phyloP scores from a whole-genome alignment of 345 rosid species.

The Luvunga scandens region DNA sequence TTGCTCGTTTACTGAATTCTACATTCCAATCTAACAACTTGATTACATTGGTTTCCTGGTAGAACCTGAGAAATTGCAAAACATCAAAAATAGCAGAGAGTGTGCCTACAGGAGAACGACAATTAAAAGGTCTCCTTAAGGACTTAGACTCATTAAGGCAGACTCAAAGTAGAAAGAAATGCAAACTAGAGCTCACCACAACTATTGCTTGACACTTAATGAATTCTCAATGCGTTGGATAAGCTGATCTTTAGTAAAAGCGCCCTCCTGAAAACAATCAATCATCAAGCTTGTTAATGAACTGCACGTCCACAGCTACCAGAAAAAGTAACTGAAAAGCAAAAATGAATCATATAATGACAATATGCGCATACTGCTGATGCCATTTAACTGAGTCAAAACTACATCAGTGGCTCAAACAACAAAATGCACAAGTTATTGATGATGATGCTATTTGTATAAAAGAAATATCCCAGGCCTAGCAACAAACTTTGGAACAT shows the following conservation, averaged over 20 bases:
- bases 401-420: neutral
- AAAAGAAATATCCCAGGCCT: neutral
- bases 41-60: neutral
- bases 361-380: neutral
- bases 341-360: neutral
- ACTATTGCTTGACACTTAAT: slow-evolving; percentile 58
- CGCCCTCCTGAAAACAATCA: slow-evolving; percentile 62
- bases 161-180: neutral
- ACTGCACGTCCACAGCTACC: neutral
- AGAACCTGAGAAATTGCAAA: slow-evolving; percentile 5
- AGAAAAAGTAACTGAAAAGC: neutral
- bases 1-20: neutral
- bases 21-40: slow-evolving; percentile 4
- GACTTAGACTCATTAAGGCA: neutral
- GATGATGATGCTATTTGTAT: neutral
- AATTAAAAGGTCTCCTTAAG: neutral
- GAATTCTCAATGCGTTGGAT: slow-evolving; percentile 67
- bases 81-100: neutral
- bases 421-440: neutral
- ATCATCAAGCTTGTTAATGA: neutral
- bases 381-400: neutral
- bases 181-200: slow-evolving; percentile 12
- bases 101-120: neutral
- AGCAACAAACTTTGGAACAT: neutral
- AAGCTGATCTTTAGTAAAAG: slow-evolving; percentile 63